Evolutionary conservation across 176 grass and related monocot genomes (phyloP).

Genomic region (Secale cereale): DNA sequence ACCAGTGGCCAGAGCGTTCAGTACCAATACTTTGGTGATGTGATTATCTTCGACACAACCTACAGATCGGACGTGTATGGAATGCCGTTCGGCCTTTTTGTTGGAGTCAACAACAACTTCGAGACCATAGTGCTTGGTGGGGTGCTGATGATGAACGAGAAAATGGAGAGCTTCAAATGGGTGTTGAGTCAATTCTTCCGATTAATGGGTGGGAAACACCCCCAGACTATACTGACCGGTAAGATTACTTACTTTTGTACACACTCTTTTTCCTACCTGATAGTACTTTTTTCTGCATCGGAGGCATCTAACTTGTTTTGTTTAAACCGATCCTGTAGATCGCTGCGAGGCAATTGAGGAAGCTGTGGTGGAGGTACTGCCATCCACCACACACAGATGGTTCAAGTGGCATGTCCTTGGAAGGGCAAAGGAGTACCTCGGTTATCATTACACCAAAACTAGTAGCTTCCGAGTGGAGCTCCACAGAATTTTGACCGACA

Average conservation of each 20-base stretch:
- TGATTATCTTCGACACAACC: conserved; percentile 1
- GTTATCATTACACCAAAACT: not conserved
- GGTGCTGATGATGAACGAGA: not conserved
- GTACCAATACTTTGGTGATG: not conserved
- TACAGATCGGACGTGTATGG: not conserved
- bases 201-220: not conserved
- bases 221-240: not conserved
- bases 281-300: not conserved
- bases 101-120: conserved; percentile 4
- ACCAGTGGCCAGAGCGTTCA: not conserved
- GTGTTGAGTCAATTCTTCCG: not conserved
- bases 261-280: not conserved
- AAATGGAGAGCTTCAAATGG: not conserved
- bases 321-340: not conserved
- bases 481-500: not conserved
- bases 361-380: not conserved
- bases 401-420: conserved; percentile 5
- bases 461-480: not conserved
- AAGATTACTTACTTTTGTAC: not conserved
- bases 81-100: not conserved
- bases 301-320: not conserved
- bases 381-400: not conserved
- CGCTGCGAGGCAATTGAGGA: not conserved
- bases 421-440: not conserved
- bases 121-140: conserved; percentile 1